Base-by-base conservation (phyloP, 495 filamentous ascomycete species). In the Halenospora varia region DNA sequence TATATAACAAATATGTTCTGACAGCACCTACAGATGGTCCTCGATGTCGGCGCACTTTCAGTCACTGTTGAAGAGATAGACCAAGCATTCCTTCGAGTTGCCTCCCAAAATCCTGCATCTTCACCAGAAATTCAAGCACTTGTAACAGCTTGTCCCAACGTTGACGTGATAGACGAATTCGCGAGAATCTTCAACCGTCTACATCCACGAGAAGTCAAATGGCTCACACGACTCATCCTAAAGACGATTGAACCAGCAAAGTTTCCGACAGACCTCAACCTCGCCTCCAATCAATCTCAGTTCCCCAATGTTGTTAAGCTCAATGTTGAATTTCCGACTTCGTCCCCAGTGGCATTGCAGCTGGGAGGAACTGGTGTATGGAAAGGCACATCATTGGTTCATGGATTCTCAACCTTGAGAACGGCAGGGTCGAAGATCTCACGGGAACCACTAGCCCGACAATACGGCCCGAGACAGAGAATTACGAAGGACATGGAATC, bases 211-310 rank as follows among this genome's bases (percentile, higher is more conserved):
- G 88, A 96, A 66, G 88, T 86, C 0, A 96, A 96, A 71, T 96
- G 92, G 92, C 77, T 97, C 10, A 91, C 88, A 0, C 78, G 92
- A 6, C 71, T 94, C 66, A 80, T 97, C 35, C 70, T 97, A 18
- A 94, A 95, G 68, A 82, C 83, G 52, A 88, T 85, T 61, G 71
- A 72, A 17, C 87, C 88, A 0, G 78, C 93, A 2, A 62, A 80
- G 25, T 59, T 83, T 18, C 70, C 75, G 23, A 59, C 67, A 22
- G 51, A 68, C 47, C 58, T 78, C 50, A 69, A 79, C 2, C 69
- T 82, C 50, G 71, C 72, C 40, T 51, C 53, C 13, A 50, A 55
- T 19, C 48, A 53, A 19, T 55, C 52, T 17, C 40, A 41, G n/a
- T 35, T 62, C 0, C 62, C 62, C 0, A 58, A 29, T n/a, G 62